Base-by-base conservation (phyloP, 305 asterid species). In the Petunia hybrid region DNA sequence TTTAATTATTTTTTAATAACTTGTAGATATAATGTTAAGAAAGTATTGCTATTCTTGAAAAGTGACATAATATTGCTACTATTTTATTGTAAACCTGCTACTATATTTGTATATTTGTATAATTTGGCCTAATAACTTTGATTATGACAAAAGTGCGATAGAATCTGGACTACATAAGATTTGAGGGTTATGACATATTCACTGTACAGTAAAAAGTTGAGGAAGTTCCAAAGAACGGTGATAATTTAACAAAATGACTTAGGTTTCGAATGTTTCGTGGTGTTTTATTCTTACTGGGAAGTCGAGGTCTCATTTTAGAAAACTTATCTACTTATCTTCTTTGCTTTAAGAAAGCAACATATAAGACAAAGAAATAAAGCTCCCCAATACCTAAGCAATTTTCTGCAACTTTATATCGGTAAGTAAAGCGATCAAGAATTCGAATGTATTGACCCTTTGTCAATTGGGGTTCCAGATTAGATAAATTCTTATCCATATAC, bases 321-420 rank as follows among this genome's bases (percentile, higher is more conserved):
- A 71, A 48, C 78, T 35, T 48, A 71, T 71, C 78, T 48, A n/a
- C n/a, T n/a, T n/a, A 71, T 71, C 78, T 48, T 6, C 45, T 71
- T 10, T 35, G 63, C 78, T 73, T 73, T 73, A 35, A 73, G 61
- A 73, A 73, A 73, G 62, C 14, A 73, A 51, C 43, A 35, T 48
- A 73, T n/a, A 35, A 73, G 78, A 73, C 78, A 73, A 73, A 73
- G 42, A 73, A 73, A 73, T 36, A 73, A 73, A 73, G 78, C 22
- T 51, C 2, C 48, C 45, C 12, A 73, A 48, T 35, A 48, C 35
- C 38, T 6, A 69, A 71, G 39, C 4, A 10, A 40, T 71, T 46
- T 69, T 35, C 41, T 71, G 16, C 43, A 48, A 31, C 78, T 73
- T 73, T 73, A 31, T 48, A 73, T 73, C 78, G 35, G 35, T 12